Evolutionary conservation across 257 asterid species (phyloP).

Genomic region (Scutellaria baicalensis): DNA sequence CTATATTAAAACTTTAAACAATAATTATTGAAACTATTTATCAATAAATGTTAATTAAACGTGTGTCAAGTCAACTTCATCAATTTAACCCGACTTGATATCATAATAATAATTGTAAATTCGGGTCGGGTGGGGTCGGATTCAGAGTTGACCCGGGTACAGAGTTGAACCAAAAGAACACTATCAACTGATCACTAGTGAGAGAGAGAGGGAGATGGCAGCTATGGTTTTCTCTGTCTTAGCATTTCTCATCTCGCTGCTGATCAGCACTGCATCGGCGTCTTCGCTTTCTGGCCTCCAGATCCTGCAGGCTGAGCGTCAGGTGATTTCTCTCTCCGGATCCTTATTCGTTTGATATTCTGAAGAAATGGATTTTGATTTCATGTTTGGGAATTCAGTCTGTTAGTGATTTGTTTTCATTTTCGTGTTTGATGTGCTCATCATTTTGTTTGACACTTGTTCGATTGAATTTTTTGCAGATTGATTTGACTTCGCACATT

Average conservation of each 20-base stretch:
- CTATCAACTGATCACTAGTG: constrained; percentile 8
- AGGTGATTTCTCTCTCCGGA: constrained; percentile 31
- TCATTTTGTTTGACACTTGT: neutral
- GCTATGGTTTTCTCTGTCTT: constrained; percentile 34
- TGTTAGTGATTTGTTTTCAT: neutral
- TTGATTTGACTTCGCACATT: constrained; percentile 91
- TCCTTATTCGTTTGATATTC: neutral
- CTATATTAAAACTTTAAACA: too few relatives aligned
- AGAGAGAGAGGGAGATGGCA: constrained; percentile 33
- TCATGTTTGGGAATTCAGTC: neutral
- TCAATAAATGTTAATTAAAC: too few relatives aligned
- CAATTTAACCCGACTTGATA: too few relatives aligned
- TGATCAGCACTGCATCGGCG: constrained; percentile 27
- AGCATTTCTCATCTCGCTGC: constrained; percentile 11
- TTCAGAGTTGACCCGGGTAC: too few relatives aligned
- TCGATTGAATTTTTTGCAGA: constrained; percentile 42
- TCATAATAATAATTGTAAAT: too few relatives aligned
- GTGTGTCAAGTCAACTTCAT: too few relatives aligned
- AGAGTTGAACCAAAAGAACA: neutral
- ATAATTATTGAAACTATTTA: too few relatives aligned
- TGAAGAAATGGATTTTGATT: neutral
- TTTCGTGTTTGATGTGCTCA: neutral
- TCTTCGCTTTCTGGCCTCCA: constrained; percentile 46
- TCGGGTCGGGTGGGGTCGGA: too few relatives aligned
- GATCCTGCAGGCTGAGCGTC: constrained; percentile 83